phyloP scores from a whole-genome alignment of 176 grass and related monocot species.

The Canna indica region DNA sequence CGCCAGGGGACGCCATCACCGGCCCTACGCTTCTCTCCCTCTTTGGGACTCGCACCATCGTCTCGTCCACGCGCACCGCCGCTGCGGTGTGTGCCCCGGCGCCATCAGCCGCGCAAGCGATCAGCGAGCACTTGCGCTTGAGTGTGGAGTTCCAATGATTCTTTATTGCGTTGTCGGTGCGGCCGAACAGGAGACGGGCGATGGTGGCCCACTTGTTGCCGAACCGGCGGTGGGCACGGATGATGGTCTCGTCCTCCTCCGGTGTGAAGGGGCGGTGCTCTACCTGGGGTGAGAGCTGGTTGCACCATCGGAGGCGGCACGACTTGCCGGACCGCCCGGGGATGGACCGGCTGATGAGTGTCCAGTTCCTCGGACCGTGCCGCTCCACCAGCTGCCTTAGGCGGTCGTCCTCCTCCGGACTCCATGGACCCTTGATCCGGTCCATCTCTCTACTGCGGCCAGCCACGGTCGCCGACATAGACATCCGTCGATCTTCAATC shows the following conservation, averaged over 20 bases:
- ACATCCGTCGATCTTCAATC: neutral
- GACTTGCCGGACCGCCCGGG: conserved; percentile 17
- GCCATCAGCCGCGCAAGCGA: neutral
- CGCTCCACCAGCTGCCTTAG: conserved; percentile 2
- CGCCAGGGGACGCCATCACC: neutral
- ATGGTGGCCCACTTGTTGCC: conserved; percentile 67
- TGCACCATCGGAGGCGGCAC: conserved; percentile 16
- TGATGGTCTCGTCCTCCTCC: conserved; percentile 20
- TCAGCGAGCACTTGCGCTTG: neutral
- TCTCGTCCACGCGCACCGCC: neutral
- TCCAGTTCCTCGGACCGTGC: conserved; percentile 14
- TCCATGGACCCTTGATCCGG: conserved; percentile 15
- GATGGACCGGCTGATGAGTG: conserved; percentile 3
- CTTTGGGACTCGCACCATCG: neutral
- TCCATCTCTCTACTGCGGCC: neutral
- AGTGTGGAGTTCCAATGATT: conserved; percentile 70
- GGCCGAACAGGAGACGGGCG: conserved; percentile 43
- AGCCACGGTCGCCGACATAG: neutral
- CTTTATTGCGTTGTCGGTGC: conserved; percentile 67
- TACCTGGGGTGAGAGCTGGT: conserved; percentile 14
- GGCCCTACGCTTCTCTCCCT: neutral
- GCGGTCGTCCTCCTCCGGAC: conserved; percentile 8
- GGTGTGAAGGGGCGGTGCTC: conserved; percentile 26
- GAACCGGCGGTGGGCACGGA: conserved; percentile 25
- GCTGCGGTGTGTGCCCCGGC: neutral